These are phyloP conservation scores for Hypoxylon rickii DNA, from an alignment of 495 filamentous ascomycete species.

Conservation along the genomic window DNA sequence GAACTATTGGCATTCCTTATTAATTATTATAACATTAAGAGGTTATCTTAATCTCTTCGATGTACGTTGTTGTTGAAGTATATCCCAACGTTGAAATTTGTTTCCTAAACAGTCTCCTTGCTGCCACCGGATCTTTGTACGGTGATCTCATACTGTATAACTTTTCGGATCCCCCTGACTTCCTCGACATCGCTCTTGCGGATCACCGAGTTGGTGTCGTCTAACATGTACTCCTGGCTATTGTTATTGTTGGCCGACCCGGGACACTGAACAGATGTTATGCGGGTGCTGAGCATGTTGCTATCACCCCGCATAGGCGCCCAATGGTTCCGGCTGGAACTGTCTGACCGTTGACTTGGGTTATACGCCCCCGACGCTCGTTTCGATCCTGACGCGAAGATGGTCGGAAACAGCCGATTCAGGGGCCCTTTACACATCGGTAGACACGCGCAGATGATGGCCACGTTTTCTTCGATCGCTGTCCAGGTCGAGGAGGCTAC, in stretches of 20 bases:
- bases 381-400: conserved; percentile 14
- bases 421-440: conserved; percentile 40
- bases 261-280: conserved; percentile 23
- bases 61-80: too few relatives aligned
- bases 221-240: conserved; percentile 30
- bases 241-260: conserved; percentile 3
- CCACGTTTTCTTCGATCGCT: conserved; percentile 50
- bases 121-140: conserved; percentile 19
- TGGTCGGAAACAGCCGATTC: conserved; percentile 29
- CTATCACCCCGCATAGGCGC: conserved; percentile 21
- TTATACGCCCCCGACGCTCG: conserved; percentile 14
- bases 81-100: too few relatives aligned
- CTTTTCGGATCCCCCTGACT: conserved; percentile 29
- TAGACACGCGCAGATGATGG: conserved; percentile 55
- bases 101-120: conserved; percentile 10
- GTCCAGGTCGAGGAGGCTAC: conserved; percentile 53
- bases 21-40: too few relatives aligned
- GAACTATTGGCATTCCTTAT: too few relatives aligned
- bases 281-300: conserved; percentile 25
- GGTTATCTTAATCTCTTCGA: too few relatives aligned
- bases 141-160: conserved; percentile 31
- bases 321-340: conserved; percentile 23
- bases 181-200: conserved; percentile 17
- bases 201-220: conserved; percentile 5
- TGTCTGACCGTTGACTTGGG: conserved; percentile 10